These are phyloP conservation scores for Mortierella sp. DNA, from an alignment of 371 early-diverging fungal genomes.

Conservation along the genomic window DNA sequence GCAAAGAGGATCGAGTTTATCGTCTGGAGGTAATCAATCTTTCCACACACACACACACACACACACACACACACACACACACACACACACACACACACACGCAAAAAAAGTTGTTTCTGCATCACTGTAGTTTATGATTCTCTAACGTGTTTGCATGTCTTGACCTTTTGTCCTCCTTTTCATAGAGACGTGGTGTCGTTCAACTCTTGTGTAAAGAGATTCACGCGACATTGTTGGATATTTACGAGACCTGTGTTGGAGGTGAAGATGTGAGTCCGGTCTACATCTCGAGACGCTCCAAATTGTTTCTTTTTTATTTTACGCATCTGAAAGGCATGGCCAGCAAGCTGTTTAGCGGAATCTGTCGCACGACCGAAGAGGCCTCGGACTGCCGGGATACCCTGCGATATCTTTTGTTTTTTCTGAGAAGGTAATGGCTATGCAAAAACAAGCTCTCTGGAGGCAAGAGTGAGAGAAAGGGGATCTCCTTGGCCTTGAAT, in stretches of 20 bases:
- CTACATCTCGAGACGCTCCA: slow-evolving; percentile 22
- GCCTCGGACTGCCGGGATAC: slow-evolving; percentile 13
- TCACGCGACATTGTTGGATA: slow-evolving; percentile 15
- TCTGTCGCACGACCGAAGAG: slow-evolving; percentile 13
- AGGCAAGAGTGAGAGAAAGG: too few relatives aligned
- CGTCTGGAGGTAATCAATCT: slow-evolving; percentile 30
- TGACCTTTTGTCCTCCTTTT: background rate
- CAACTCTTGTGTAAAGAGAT: slow-evolving; percentile 27
- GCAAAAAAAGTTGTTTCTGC: too few relatives aligned
- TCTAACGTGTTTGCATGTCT: too few relatives aligned
- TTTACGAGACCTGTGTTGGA: slow-evolving; percentile 11
- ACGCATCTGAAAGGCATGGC: slow-evolving; percentile 14
- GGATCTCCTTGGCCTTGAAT: too few relatives aligned
- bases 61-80: too few relatives aligned
- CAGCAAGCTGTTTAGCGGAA: slow-evolving; percentile 14
- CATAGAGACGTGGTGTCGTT: slow-evolving; percentile 12
- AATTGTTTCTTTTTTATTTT: slow-evolving; percentile 28
- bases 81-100: too few relatives aligned
- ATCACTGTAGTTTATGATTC: too few relatives aligned
- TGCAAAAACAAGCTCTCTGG: too few relatives aligned
- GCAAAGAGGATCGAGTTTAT: slow-evolving; percentile 12
- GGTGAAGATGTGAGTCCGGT: slow-evolving; percentile 4
- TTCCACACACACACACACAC: too few relatives aligned
- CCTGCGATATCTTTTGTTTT: slow-evolving; percentile 26
- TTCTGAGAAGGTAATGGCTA: slow-evolving; percentile 24